Conservation (phyloP, 305 asterid species). For the Rubia peregrina region DNA sequence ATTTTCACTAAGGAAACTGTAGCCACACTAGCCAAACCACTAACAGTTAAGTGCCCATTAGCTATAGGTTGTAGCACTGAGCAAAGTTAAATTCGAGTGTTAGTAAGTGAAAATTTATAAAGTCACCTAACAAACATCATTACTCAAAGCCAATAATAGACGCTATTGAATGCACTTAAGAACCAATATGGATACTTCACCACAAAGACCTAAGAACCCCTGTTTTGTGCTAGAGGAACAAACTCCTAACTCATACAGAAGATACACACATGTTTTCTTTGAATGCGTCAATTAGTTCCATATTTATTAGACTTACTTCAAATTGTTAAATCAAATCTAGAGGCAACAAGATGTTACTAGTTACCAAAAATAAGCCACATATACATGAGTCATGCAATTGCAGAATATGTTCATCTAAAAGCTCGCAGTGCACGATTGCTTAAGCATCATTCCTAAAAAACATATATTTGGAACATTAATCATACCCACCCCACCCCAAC, state of each 20-base stretch:
- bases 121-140: background rate
- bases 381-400: background rate
- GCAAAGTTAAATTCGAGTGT: no score
- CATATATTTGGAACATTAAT: no score
- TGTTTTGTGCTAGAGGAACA: slow-evolving; percentile 1
- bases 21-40: no score
- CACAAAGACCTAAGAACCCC: background rate
- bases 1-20: background rate
- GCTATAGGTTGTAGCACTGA: no score
- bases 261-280: background rate
- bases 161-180: no score
- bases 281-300: background rate
- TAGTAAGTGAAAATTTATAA: no score
- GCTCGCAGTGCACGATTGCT: background rate
- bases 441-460: no score
- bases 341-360: background rate
- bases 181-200: no score
- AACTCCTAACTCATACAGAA: background rate
- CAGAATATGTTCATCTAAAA: background rate
- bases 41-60: no score
- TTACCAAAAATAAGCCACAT: background rate
- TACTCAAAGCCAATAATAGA: background rate
- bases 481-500: no score
- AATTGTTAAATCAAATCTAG: background rate
- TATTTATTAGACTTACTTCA: background rate